These are phyloP conservation scores for Ophiosphaerella narmari DNA, from an alignment of 2,329 filamentous ascomycete species.

Conservation along the genomic window DNA sequence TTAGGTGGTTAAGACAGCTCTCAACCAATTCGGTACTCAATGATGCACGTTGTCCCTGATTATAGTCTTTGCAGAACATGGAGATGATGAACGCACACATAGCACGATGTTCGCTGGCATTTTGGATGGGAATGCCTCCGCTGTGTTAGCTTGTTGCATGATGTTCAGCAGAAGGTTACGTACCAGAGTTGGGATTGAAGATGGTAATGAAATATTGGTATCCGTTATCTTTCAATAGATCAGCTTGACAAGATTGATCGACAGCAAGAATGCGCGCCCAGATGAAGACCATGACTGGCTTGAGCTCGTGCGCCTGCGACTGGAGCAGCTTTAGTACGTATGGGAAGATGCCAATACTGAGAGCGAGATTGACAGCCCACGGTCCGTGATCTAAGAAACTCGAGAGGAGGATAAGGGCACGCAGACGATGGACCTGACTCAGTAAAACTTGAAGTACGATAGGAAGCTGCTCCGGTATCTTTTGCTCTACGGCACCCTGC, in stretches of 20 bases:
- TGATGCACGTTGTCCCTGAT: constrained; percentile 88
- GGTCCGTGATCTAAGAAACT: constrained; percentile 94
- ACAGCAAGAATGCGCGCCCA: constrained; percentile 97
- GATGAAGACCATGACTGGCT: constrained; percentile 99
- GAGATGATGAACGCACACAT: constrained; percentile 99
- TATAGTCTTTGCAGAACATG: constrained; percentile 95
- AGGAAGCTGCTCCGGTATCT: constrained; percentile 89
- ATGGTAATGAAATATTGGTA: constrained; percentile 97
- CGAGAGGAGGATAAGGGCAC: constrained; percentile 87
- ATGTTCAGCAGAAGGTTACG: background rate
- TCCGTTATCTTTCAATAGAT: constrained; percentile 94
- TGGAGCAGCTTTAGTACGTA: constrained; percentile 98
- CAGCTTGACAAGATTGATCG: constrained; percentile 89
- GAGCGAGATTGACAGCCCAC: constrained; percentile 96
- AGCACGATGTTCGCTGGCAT: constrained; percentile 91
- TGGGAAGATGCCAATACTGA: constrained; percentile 98
- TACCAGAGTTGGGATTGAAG: constrained; percentile 75
- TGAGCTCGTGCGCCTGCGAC: constrained; percentile 90
- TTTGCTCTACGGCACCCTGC: constrained; percentile 81
- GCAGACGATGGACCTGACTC: constrained; percentile 90
- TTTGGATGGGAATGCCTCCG: constrained; percentile 76
- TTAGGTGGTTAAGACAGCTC: constrained; percentile 81
- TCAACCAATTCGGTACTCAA: constrained; percentile 89
- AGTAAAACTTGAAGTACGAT: constrained; percentile 95
- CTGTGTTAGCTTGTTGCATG: constrained; percentile 8